Evolutionary conservation across 2,329 filamentous ascomycete genomes (phyloP).

Genomic region (Lizonia empirigonia): DNA sequence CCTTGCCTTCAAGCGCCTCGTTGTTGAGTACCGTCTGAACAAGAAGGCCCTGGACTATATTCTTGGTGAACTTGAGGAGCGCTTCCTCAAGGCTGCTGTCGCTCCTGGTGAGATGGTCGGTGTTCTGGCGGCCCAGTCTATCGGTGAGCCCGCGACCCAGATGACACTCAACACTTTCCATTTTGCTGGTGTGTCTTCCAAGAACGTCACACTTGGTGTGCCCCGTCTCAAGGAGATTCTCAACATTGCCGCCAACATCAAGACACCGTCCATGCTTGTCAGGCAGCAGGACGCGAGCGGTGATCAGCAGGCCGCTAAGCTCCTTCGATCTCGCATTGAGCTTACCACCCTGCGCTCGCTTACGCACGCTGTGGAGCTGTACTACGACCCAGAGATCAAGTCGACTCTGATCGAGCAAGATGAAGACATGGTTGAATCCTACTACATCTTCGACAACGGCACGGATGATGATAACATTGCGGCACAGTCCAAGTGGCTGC

Average conservation of each 20-base stretch:
- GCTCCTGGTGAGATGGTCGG: conserved; percentile 98
- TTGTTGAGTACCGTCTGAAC: conserved; percentile 82
- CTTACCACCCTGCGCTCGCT: conserved; percentile 93
- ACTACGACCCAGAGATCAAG: conserved; percentile 92
- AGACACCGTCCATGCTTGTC: conserved; percentile 96
- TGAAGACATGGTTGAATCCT: conserved; percentile 92
- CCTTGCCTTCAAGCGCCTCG: conserved; percentile 90
- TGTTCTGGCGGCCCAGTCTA: conserved; percentile 95
- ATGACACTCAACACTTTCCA: conserved; percentile 99
- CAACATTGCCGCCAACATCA: conserved; percentile 96
- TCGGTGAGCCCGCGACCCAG: conserved; percentile 97
- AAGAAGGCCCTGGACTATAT: conserved; percentile 93
- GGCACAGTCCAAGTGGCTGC: conserved; percentile 87
- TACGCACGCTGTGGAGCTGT: conserved; percentile 90
- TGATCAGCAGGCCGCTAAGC: conserved; percentile 80
- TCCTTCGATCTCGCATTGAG: conserved; percentile 87
- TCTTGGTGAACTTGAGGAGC: conserved; percentile 84
- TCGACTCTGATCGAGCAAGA: conserved; percentile 86
- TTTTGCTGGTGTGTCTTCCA: conserved; percentile 98
- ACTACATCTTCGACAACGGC: conserved; percentile 91
- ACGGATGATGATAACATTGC: conserved; percentile 68
- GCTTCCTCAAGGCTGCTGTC: conserved; percentile 84
- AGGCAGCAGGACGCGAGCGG: conserved; percentile 69
- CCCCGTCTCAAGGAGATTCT: conserved; percentile 99
- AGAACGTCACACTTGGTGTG: conserved; percentile 99